Percentiles rank a stretch among this genome's conserved stretches.
Evolutionary conservation across 306 rosid genomes (phyloP).

Genomic region (Cucurbita pepo): DNA sequence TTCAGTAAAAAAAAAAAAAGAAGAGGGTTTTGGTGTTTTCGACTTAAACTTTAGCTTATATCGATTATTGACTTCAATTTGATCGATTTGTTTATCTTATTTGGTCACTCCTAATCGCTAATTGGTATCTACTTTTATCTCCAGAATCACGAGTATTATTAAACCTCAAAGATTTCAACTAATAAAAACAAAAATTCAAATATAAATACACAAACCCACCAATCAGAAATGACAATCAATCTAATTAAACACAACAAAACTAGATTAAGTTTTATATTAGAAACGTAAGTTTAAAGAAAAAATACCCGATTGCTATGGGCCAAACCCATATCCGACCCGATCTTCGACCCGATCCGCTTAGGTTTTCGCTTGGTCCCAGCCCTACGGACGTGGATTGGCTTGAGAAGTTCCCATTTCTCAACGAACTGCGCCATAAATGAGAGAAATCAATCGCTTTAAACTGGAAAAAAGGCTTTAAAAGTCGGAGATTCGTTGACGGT

Average conservation of each 20-base stretch:
- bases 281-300: conserved; percentile 16
- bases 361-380: conserved; percentile 33
- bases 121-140: no score
- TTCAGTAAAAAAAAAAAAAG: no score
- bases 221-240: neutral
- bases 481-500: neutral
- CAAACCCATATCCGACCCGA: conserved; percentile 27
- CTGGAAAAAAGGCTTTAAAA: neutral
- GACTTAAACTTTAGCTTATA: no score
- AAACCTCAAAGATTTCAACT: no score
- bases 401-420: conserved; percentile 33
- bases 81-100: no score
- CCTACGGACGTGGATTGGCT: conserved; percentile 35
- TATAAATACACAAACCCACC: neutral
- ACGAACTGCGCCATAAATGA: conserved; percentile 32
- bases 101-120: no score
- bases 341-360: conserved; percentile 26
- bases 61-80: no score
- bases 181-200: neutral
- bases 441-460: neutral
- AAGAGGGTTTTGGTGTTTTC: no score
- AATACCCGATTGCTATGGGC: conserved; percentile 16
- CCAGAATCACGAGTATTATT: no score
- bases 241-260: neutral
- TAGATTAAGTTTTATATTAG: neutral